phyloP scores from a whole-genome alignment of 2,329 filamentous ascomycete species.

The Endoconidiophora polonica region DNA sequence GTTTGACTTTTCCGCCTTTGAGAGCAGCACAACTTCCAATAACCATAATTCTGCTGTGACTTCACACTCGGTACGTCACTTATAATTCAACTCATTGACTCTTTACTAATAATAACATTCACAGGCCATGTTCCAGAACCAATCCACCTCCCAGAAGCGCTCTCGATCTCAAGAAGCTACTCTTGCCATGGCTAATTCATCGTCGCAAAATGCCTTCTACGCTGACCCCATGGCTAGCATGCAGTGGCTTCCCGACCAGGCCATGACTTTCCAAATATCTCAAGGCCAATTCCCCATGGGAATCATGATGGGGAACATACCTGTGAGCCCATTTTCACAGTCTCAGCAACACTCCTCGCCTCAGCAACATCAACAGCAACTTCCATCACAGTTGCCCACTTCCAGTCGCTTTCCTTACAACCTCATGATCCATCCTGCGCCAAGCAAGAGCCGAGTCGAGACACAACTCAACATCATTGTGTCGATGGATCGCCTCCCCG shows the following conservation, averaged over 20 bases:
- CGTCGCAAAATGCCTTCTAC: conserved; percentile 6
- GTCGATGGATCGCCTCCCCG: conserved; percentile 57
- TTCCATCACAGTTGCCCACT: neutral
- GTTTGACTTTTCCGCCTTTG: conserved; percentile 12
- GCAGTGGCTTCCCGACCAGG: conserved; percentile 8
- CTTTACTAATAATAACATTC: neutral
- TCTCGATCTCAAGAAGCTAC: conserved; percentile 7
- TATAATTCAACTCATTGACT: neutral
- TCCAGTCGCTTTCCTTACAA: conserved; percentile 8
- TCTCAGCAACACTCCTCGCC: conserved; percentile 2
- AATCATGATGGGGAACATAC: conserved; percentile 6
- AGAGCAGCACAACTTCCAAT: conserved; percentile 1
- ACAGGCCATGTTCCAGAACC: conserved; percentile 8
- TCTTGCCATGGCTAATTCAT: conserved; percentile 3
- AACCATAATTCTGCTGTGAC: neutral
- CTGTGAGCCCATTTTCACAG: neutral
- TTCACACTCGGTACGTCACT: conserved; percentile 8
- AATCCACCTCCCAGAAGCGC: conserved; percentile 11
- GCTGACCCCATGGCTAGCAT: conserved; percentile 4
- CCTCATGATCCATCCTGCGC: conserved; percentile 12
- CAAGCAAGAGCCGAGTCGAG: conserved; percentile 48
- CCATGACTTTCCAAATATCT: conserved; percentile 1
- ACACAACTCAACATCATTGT: conserved; percentile 87
- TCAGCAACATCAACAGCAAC: conserved; percentile 4
- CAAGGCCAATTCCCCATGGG: conserved; percentile 7